These are phyloP conservation scores for Flaveria robusta DNA, from an alignment of 129 eudicot species.

Conservation along the genomic window DNA sequence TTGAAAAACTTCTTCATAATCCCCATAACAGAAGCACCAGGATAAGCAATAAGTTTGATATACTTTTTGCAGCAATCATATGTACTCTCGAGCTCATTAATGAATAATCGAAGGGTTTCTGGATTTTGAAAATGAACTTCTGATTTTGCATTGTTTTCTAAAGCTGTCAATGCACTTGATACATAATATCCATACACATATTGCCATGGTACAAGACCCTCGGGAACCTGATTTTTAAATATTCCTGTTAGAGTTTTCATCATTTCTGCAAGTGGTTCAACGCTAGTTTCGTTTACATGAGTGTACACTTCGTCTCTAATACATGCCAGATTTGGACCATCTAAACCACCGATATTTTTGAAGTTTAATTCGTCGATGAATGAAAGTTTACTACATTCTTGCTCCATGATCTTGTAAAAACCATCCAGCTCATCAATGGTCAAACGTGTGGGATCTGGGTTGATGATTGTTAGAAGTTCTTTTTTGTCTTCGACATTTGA, in stretches of 20 bases:
- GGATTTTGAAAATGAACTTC: slow-evolving; percentile 50
- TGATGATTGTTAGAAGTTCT: slow-evolving; percentile 12
- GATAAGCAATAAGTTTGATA: slow-evolving; percentile 48
- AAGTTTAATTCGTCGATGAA: slow-evolving; percentile 69
- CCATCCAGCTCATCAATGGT: slow-evolving; percentile 36
- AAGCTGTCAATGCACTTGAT: slow-evolving; percentile 44
- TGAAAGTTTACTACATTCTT: slow-evolving; percentile 74
- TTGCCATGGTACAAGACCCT: slow-evolving; percentile 67
- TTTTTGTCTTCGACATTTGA: slow-evolving; percentile 48
- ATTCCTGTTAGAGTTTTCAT: slow-evolving; percentile 60
- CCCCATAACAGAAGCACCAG: slow-evolving; percentile 43
- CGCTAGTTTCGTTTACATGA: slow-evolving; percentile 61
- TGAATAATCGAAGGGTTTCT: slow-evolving; percentile 53
- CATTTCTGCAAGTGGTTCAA: slow-evolving; percentile 83
- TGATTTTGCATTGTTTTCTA: slow-evolving; percentile 59
- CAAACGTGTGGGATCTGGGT: slow-evolving; percentile 24
- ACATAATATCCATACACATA: slow-evolving; percentile 66
- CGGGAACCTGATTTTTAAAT: slow-evolving; percentile 38
- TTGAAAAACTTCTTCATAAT: slow-evolving; percentile 61
- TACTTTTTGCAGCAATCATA: slow-evolving; percentile 64
- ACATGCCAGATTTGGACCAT: slow-evolving; percentile 53
- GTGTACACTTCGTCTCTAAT: slow-evolving; percentile 68
- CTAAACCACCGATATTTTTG: slow-evolving; percentile 72
- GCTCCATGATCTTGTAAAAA: slow-evolving; percentile 62
- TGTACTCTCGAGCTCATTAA: slow-evolving; percentile 66